These are phyloP conservation scores for Cryptosporidium viatorum DNA, from an alignment of 169 alveolate species.

Conservation along the genomic window DNA sequence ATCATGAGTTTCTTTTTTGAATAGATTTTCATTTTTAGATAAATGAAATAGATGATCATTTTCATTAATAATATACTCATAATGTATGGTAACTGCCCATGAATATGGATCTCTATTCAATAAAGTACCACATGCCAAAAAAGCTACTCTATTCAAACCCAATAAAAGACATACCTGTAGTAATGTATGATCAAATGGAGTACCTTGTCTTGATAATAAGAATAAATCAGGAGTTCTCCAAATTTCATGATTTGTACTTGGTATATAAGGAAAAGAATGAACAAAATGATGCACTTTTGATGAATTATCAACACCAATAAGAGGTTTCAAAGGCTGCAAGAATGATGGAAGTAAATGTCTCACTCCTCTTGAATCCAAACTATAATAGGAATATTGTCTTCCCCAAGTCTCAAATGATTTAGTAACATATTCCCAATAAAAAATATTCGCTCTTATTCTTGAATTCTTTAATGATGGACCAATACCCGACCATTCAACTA, in stretches of 20 bases:
- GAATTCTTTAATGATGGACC: slow-evolving; percentile 57
- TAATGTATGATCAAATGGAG: slow-evolving; percentile 71
- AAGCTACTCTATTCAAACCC: slow-evolving; percentile 67
- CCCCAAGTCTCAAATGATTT: slow-evolving; percentile 74
- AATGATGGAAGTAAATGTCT: slow-evolving; percentile 69
- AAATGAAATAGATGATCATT: background rate
- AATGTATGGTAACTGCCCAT: slow-evolving; percentile 69
- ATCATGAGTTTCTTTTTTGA: background rate
- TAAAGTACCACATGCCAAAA: slow-evolving; percentile 73
- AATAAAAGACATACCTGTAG: slow-evolving; percentile 56
- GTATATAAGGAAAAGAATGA: slow-evolving; percentile 65
- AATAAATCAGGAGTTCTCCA: slow-evolving; percentile 74
- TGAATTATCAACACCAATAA: slow-evolving; percentile 36
- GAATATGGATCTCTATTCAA: slow-evolving; percentile 70
- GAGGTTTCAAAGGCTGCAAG: slow-evolving; percentile 62
- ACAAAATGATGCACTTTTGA: slow-evolving; percentile 70
- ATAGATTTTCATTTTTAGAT: background rate
- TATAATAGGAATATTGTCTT: slow-evolving; percentile 54
- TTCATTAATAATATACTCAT: slow-evolving; percentile 29
- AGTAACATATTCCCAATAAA: slow-evolving; percentile 62
- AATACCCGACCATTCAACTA: slow-evolving; percentile 60
- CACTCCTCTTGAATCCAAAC: slow-evolving; percentile 71
- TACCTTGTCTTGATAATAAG: slow-evolving; percentile 70
- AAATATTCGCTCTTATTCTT: slow-evolving; percentile 53
- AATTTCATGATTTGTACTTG: slow-evolving; percentile 10